Evolutionary conservation across 2,329 filamentous ascomycete species (phyloP), one percentile per base, ranked within the genome.

Genomic region (Sporothrix variecibatus): DNA sequence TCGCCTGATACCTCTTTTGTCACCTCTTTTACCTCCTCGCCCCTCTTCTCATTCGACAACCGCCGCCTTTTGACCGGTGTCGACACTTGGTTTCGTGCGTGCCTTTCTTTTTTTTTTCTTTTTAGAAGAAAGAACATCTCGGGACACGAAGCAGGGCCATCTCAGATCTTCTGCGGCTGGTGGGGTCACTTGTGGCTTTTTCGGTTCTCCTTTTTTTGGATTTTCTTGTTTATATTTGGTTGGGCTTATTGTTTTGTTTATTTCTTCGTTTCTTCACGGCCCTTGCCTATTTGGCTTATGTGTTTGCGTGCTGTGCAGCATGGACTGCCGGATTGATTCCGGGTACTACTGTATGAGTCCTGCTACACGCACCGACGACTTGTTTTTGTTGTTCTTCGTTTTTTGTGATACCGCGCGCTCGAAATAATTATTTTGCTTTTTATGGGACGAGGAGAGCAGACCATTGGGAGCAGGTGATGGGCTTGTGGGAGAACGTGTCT

Each of bases 341-440:
- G 43, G 60, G 28, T 7, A 11, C 12, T 3, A 12, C 1, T 34
- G 40, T 20, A 40, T 20, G 62, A 43, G 23, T 49, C 15, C 43
- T 56, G 31, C 31, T 11, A 11, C 46, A 62, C 62, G 17, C 26
- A 40, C 34, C 20, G 46, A 71, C 34, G 51, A 60, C 43, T 64
- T 72, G 31, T 40, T 40, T 71, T 31, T 72, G 28, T 72, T 38
- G 0, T 26, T 26, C 9, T 56, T 72, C 12, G 43, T 43, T 26
- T 62, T 71, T 67, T 74, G 49, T 72, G 73, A 74, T 74, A 74
- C 73, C 73, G 73, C 68, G 58, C 72, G 58, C 31, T 72, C 71
- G 69, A 67, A 68, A 67, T 72, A 65, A 43, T 51, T 60, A 6
- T 68, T 56, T 23, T 56, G 51, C 34, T 71, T 11, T 64, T 49